phyloP scores from a whole-genome alignment of 495 filamentous ascomycete genomes.

The Mytilinidion resinicola region DNA sequence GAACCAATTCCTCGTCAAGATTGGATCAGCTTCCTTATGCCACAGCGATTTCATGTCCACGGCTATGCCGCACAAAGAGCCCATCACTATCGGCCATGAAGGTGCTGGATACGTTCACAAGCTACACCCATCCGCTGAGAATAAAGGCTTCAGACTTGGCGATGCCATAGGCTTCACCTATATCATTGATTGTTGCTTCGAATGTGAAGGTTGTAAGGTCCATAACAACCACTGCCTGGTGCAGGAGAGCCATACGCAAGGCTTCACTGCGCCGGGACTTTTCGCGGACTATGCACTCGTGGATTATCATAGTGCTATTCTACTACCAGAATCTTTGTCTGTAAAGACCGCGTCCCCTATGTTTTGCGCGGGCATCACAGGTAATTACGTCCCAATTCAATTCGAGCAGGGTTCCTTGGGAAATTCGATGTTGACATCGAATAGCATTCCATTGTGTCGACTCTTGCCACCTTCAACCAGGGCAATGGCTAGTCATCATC shows the following conservation, averaged over 20 bases:
- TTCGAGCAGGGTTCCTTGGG: neutral
- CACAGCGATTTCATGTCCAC: constrained; percentile 29
- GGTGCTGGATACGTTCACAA: constrained; percentile 22
- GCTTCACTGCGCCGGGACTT: constrained; percentile 26
- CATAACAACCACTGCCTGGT: constrained; percentile 34
- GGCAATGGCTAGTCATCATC: constrained; percentile 32
- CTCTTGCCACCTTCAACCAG: constrained; percentile 33
- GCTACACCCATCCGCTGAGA: constrained; percentile 13
- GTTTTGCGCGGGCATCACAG: constrained; percentile 31
- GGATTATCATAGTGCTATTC: constrained; percentile 22
- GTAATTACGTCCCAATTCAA: neutral
- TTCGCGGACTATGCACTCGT: constrained; percentile 29
- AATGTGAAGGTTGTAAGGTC: constrained; percentile 31
- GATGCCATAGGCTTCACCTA: constrained; percentile 38
- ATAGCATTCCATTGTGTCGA: constrained; percentile 38
- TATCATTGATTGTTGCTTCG: constrained; percentile 37
- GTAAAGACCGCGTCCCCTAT: constrained; percentile 20
- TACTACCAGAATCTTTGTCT: constrained; percentile 24
- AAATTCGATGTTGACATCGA: neutral
- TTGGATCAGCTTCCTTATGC: constrained; percentile 28
- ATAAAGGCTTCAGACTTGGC: constrained; percentile 34
- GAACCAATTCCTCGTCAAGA: constrained; percentile 28
- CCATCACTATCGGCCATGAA: constrained; percentile 31
- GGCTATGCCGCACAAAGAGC: constrained; percentile 23
- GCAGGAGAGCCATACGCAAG: constrained; percentile 22